Base-by-base conservation (phyloP, 148 eudicot species). In the Drosera capensis region DNA sequence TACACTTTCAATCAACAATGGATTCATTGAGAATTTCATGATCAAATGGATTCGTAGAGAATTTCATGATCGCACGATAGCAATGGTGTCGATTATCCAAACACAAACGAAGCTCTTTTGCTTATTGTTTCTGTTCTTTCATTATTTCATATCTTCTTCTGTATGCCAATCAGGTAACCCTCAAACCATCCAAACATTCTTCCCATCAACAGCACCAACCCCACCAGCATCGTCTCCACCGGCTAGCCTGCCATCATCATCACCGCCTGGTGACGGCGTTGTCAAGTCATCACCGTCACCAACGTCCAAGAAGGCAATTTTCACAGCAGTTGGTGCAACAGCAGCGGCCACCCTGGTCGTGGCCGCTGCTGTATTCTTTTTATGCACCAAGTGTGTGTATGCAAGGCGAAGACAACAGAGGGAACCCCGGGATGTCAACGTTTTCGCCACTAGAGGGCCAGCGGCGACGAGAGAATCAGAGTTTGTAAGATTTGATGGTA, bases 321-420 rank as follows among this genome's bases (percentile, higher is more conserved):
- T 48, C 0, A 71, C 63, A 5, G 97, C 97, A 1, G 71, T 88
- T 4, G 78, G 59, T 0, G 80, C 53, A 14, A 88, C 97, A 2
- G 94, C 82, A 2, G 81, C 73, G 1, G 62, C 67, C 54, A 70
- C 85, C 1, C 14, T 87, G 1, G 56, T 74, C 16, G 30, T 77
- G n/a, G 82, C 88, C 0, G 82, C 48, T 0, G 42, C 74, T 2
- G 30, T 78, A 6, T 72, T 82, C 55, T 68, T 82, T 15, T 23
- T 79, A 5, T 45, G 57, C 17, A 38, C 35, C 15, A 63, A 43
- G 70, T 52, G 40, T 16, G 34, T 68, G 57, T 8, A 20, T 17
- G 9, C 21, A 20, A 18, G 15, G 25, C 24, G 22, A 25, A 7
- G 7, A 14, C 20, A 48, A 30, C 18, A 40, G 34, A 30, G 12